Evolutionary conservation across 805 yeast genomes (phyloP), one percentile per base, ranked within the genome.

Genomic region (Naumovozyma baii): DNA sequence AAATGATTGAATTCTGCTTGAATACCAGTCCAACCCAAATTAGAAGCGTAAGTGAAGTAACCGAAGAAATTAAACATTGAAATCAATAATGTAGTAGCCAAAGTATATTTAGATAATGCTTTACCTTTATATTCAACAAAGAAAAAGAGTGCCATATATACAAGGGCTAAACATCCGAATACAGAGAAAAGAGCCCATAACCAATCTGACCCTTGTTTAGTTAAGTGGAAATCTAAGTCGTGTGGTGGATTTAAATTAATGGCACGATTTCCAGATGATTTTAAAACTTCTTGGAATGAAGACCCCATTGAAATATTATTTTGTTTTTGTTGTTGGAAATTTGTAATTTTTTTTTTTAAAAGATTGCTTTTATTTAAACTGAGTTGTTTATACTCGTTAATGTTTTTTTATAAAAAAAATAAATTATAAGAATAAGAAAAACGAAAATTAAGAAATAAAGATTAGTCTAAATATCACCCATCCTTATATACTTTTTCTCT

Each of bases 201-300:
- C 83, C 82, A 78, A 55, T 73, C 74, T 7, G 82, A 76, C 54
- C 85, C 83, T 50, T 72, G 74, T 10, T 52, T 44, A 10, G 81
- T 76, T 28, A 78, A 43, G 39, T 69, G 70, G 52, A 75, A 68
- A 45, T 74, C 80, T 37, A 68, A 58, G 16, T 55, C 60, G 3
- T 62, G 45, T 36, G 69, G 61, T 5, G 73, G 71, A 48, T 76
- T 76, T 38, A 69, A 49, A 5, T 47, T 39, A 15, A 72, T 51
- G 9, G 72, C 76, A 32, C 67, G 52, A 45, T 69, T 69, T 45
- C 49, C 60, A 38, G 54, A 56, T 44, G 59, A 47, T 38, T 52
- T 55, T 34, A 49, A 33, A 36, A 34, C 43, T 19, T 41, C 39
- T 17, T 49, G 40, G 50, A 50, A 45, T 18, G 46, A 8, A 8